Base-by-base conservation (phyloP, 2,329 filamentous ascomycete species). In the Talaromyces islandicus region DNA sequence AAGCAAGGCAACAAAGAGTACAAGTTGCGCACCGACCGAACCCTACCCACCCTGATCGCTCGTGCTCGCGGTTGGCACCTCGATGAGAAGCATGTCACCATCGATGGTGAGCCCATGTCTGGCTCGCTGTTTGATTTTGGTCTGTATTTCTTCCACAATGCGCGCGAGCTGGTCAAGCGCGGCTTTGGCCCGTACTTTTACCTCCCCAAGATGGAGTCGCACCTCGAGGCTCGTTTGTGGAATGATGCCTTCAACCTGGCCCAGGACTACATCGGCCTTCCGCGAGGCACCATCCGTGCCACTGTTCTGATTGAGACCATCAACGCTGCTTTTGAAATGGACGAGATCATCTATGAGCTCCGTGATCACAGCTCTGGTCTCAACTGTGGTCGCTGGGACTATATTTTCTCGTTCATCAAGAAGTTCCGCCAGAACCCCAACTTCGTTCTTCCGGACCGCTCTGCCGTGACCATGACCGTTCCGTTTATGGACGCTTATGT, bases 341-440 rank as follows among this genome's bases (percentile, higher is more conserved):
- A 99, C 70, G 94, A 99, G 86, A 97, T 99, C 78, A 97, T 99
- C 79, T 99, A 97, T 78, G 94, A 97, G 81, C 88, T 99, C 67
- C 89, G 94, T 63, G 93, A 97, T 73, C 94, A 99, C 83, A 93
- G 88, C 75, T 89, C 93, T 7, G 94, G 94, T 54, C 86, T 99
- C 71, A 99, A 99, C 86, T 97, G 94, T 78, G 94, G 94, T 65
- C 89, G 94, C 68, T 99, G 94, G 94, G 94, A 99, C 75, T 99
- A 99, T 83, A 97, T 99, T 80, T 99, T 99, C 84, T 94, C 89
- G 76, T 91, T 93, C 73, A 97, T 99, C 83, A 99, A 99, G 85
- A 96, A 96, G 78, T 96, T 97, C 89, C 91, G 94, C 74, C 87
- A 96, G 71, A 94, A 97, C 82, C 83, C 90, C 70, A 88, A 88